Percentiles rank a stretch among this genome's conserved stretches.
Conservation (phyloP, 148 eudicot species). For the Rhododendron simsii region DNA sequence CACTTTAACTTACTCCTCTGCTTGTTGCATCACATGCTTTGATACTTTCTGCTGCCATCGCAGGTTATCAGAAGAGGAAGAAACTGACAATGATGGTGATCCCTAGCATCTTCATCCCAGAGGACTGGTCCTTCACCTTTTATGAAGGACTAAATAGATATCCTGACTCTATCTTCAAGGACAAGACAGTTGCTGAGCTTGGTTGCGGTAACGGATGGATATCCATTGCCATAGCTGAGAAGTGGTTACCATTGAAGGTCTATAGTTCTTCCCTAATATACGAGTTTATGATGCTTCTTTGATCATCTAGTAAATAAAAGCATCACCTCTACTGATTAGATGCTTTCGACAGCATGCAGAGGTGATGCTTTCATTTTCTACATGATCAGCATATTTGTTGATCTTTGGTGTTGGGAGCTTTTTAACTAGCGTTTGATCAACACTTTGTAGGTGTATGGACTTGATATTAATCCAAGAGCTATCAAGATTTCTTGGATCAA, state of each 20-base stretch:
- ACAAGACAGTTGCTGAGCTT: conserved; percentile 88
- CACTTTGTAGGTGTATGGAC: conserved; percentile 76
- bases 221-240: conserved; percentile 94
- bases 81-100: conserved; percentile 93
- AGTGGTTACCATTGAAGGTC: conserved; percentile 88
- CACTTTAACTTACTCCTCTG: not conserved
- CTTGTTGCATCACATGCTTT: not conserved
- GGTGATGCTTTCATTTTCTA: not conserved
- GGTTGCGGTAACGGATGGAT: conserved; percentile 99
- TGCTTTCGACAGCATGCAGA: no score
- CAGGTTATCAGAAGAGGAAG: conserved; percentile 71
- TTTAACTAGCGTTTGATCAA: not conserved
- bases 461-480: conserved; percentile 98
- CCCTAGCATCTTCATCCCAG: conserved; percentile 95
- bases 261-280: conserved; percentile 11
- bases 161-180: conserved; percentile 90
- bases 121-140: conserved; percentile 98
- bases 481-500: conserved; percentile 94
- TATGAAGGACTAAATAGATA: conserved; percentile 96
- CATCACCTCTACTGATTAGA: not conserved
- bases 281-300: not conserved
- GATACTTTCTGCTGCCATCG: not conserved
- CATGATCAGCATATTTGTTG: not conserved
- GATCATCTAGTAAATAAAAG: not conserved
- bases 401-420: not conserved